Evolutionary conservation across 768 basidiomycete species (phyloP).

Genomic region (Agrocybe pediades): DNA sequence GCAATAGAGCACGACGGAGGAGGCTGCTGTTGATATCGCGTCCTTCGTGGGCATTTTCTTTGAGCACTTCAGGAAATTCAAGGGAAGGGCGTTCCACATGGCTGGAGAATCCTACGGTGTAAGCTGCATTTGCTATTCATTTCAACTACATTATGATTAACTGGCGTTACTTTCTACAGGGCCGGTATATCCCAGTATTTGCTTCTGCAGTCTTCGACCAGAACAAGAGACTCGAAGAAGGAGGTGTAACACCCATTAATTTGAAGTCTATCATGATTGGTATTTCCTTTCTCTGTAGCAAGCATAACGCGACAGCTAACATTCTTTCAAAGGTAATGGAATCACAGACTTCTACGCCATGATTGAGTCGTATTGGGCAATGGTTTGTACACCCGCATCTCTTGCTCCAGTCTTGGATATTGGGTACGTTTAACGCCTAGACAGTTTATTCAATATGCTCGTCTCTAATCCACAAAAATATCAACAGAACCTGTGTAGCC

Average conservation of each 20-base stretch:
- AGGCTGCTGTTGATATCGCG: constrained; percentile 71
- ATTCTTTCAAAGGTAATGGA: constrained; percentile 52
- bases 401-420: constrained; percentile 46
- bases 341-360: constrained; percentile 56
- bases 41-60: constrained; percentile 76
- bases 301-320: not conserved
- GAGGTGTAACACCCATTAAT: constrained; percentile 61
- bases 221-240: constrained; percentile 54
- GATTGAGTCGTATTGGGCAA: constrained; percentile 41
- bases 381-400: constrained; percentile 56
- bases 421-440: constrained; percentile 28
- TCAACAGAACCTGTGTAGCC: constrained; percentile 51
- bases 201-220: constrained; percentile 80
- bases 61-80: constrained; percentile 71
- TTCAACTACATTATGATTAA: not conserved
- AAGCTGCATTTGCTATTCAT: constrained; percentile 15
- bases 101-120: constrained; percentile 81
- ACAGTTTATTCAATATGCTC: not conserved
- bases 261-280: constrained; percentile 74
- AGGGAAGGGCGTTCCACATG: constrained; percentile 66
- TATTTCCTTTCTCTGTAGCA: constrained; percentile 17
- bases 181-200: constrained; percentile 73
- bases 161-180: constrained; percentile 35
- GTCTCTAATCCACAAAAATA: not conserved
- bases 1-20: constrained; percentile 60